phyloP scores from a whole-genome alignment of 306 rosid species.

The Cyamopsis tetragonoloba region DNA sequence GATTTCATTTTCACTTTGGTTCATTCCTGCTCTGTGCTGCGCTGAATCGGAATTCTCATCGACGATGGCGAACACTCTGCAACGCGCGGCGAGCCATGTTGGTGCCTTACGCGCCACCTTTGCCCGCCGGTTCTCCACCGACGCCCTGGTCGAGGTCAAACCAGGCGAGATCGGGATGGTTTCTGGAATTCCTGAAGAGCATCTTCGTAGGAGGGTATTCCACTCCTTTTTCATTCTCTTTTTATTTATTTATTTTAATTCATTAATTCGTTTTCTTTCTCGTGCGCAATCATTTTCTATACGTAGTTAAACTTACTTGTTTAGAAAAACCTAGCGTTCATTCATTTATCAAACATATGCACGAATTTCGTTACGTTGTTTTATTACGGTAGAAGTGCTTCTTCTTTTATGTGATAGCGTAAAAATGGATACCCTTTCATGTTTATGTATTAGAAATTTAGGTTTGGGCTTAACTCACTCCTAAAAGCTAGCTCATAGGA shows the following conservation, averaged over 20 bases:
- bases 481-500: no score
- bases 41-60: constrained; percentile 15
- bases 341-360: neutral
- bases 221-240: neutral
- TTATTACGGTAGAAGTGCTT: neutral
- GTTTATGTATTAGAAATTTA: no score
- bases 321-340: constrained; percentile 10
- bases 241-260: neutral
- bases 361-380: neutral
- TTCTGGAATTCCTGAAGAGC: constrained; percentile 91
- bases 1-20: constrained; percentile 1
- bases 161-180: constrained; percentile 91
- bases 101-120: constrained; percentile 46
- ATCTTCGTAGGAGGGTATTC: constrained; percentile 70
- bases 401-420: neutral
- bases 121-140: constrained; percentile 46
- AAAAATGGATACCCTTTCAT: neutral
- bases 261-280: neutral
- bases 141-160: constrained; percentile 62
- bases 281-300: neutral
- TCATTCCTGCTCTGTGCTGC: neutral
- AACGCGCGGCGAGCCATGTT: constrained; percentile 52
- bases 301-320: neutral
- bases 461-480: no score
- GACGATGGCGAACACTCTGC: constrained; percentile 66